phyloP scores from a whole-genome alignment of 2,329 filamentous ascomycete genomes.

The Epichloe scottii region DNA sequence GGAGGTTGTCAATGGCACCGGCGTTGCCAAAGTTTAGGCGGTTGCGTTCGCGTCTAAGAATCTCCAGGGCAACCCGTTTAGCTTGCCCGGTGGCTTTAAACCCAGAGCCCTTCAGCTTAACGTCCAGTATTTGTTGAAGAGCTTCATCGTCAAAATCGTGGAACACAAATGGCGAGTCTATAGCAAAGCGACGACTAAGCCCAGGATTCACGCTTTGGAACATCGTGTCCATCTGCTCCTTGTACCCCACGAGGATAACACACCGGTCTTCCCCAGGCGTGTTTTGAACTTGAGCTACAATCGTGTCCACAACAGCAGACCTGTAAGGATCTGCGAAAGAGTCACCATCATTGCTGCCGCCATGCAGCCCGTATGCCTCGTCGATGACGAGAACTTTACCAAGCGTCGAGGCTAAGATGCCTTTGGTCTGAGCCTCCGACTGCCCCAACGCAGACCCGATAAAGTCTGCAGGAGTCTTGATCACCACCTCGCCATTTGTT shows the following conservation, averaged over 20 bases:
- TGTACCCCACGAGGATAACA: slow-evolving; percentile 59
- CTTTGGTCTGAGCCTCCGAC: slow-evolving; percentile 61
- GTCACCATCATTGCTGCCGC: slow-evolving; percentile 17
- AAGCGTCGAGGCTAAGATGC: slow-evolving; percentile 49
- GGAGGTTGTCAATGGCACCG: slow-evolving; percentile 57
- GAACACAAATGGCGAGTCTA: slow-evolving; percentile 52
- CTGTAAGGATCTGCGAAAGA: slow-evolving; percentile 32
- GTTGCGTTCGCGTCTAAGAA: slow-evolving; percentile 49
- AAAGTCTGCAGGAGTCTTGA: slow-evolving; percentile 66
- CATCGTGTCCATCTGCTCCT: slow-evolving; percentile 57
- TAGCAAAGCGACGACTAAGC: slow-evolving; percentile 50
- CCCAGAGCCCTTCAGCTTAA: slow-evolving; percentile 47
- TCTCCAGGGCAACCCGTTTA: slow-evolving; percentile 41
- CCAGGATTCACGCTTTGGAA: slow-evolving; percentile 64
- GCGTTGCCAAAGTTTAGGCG: slow-evolving; percentile 62
- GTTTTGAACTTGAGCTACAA: slow-evolving; percentile 62
- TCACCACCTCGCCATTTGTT: slow-evolving; percentile 56
- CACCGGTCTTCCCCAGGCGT: slow-evolving; percentile 59
- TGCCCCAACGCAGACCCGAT: slow-evolving; percentile 49
- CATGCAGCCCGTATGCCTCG: slow-evolving; percentile 59
- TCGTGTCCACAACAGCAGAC: slow-evolving; percentile 57
- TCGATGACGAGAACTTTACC: slow-evolving; percentile 74
- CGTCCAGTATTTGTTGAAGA: slow-evolving; percentile 43
- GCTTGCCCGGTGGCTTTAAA: slow-evolving; percentile 40
- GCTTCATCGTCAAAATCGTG: slow-evolving; percentile 53